Percentiles rank a stretch among this genome's conserved stretches.
These are phyloP conservation scores for Botrytis medusae DNA, from an alignment of 2,329 filamentous ascomycete species.

Conservation along the genomic window DNA sequence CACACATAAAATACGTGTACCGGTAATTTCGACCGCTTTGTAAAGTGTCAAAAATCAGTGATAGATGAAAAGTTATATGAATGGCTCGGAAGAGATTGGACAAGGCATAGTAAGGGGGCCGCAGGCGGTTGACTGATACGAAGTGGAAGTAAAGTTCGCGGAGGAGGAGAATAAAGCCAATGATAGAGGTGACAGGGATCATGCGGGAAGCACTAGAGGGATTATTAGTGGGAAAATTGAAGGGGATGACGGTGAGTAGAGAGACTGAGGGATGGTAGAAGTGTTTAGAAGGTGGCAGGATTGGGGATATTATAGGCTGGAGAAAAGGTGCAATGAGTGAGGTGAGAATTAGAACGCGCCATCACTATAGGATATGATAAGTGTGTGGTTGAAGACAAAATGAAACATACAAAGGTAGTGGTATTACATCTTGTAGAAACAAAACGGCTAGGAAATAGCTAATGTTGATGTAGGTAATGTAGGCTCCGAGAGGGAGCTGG, in stretches of 20 bases:
- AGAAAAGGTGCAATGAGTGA: neutral
- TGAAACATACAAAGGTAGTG: neutral
- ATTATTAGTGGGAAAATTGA: neutral
- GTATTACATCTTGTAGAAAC: neutral
- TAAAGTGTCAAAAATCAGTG: neutral
- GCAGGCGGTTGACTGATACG: neutral
- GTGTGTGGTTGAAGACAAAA: neutral
- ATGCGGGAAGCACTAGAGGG: neutral
- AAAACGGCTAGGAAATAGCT: neutral
- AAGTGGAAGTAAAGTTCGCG: neutral
- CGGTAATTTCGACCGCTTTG: neutral
- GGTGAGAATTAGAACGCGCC: neutral
- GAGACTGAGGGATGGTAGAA: neutral
- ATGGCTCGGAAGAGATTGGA: conserved; percentile 3
- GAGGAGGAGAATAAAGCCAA: neutral
- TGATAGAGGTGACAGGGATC: neutral
- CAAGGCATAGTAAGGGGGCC: neutral
- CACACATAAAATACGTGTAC: neutral
- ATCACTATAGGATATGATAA: neutral
- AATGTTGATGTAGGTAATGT: neutral
- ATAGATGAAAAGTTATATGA: neutral
- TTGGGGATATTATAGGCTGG: neutral
- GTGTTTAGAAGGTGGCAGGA: neutral
- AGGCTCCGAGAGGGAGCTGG: neutral
- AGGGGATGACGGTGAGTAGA: neutral